Percentiles rank a stretch among this genome's conserved stretches.
phyloP scores from a whole-genome alignment of 2,329 filamentous ascomycete genomes.

The Scedosporium aurantiacum region DNA sequence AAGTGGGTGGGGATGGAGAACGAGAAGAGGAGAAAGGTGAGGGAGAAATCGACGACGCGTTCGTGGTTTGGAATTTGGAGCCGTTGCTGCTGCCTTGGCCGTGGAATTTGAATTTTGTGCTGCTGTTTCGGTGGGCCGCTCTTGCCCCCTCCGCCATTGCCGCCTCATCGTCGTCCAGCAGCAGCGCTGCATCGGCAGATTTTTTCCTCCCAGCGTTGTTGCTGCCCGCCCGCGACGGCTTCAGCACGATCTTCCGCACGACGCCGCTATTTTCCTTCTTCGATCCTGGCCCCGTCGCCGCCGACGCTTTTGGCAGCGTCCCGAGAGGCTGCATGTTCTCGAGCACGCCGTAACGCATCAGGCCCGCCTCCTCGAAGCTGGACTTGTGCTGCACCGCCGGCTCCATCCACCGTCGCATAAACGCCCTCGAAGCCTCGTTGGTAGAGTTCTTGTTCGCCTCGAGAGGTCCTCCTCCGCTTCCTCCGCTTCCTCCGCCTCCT shows the following conservation, averaged over 20 bases:
- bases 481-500: conserved; percentile 8
- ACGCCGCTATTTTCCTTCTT: neutral
- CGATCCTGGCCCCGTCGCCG: neutral
- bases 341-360: conserved; percentile 64
- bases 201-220: conserved; percentile 15
- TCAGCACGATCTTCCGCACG: conserved; percentile 35
- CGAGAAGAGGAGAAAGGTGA: conserved; percentile 3
- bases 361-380: conserved; percentile 68
- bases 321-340: conserved; percentile 78
- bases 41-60: conserved; percentile 3
- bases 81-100: conserved; percentile 1
- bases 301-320: conserved; percentile 49
- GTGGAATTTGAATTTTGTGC: conserved; percentile 14
- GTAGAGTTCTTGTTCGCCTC: conserved; percentile 25
- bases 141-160: neutral
- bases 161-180: neutral
- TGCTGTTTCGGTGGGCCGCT: conserved; percentile 5
- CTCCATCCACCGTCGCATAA: conserved; percentile 49
- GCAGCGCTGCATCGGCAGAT: conserved; percentile 12
- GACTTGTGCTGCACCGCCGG: conserved; percentile 48
- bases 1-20: conserved; percentile 10
- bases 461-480: conserved; percentile 15
- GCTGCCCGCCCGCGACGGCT: conserved; percentile 22
- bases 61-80: conserved; percentile 7
- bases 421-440: conserved; percentile 29